Evolutionary conservation across 2,329 filamentous ascomycete genomes (phyloP), one percentile per base, ranked within the genome.

Genomic region (Aspergillus sp.): DNA sequence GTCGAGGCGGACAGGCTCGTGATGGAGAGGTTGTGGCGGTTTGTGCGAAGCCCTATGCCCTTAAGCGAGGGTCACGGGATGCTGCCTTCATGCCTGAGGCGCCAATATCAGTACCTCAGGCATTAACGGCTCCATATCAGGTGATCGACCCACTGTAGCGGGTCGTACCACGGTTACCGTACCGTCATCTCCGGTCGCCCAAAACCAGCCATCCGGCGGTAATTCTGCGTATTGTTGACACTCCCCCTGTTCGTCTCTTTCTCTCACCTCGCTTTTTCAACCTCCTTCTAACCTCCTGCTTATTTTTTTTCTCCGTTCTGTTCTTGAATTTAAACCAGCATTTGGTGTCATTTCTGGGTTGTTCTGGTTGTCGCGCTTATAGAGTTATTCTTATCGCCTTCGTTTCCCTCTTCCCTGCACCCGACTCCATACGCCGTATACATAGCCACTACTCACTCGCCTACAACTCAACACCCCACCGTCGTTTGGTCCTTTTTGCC

Each of bases 41-140:
- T 54, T 67, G 64, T 65, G 64, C 60, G 58, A 61, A 65, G 62
- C 63, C 63, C 63, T 65, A 65, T 57, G 50, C 61, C 60, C 59
- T 60, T 67, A 67, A 67, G 65, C 65, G 65, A 67, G 64, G 51
- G 58, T 59, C 55, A 58, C 59, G 57, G 48, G 62, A 57, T 8
- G 9, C 19, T 19, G 19, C 19, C 19, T 19, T 19, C 43, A 0
- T 27, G 36, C 36, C 36, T 39, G 12, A 39, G 36, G 36, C 7
- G 9, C 4, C 4, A 26, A 38, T 38, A 43, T 10, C 3, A 19
- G 2, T 44, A 41, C 51, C 55, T 60, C 43, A 56, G 48, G 53
- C 50, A 43, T 33, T 48, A 19, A 42, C n/a, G 33, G 35, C 7
- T 30, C 12, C n/a, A 8, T 8, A 42, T 51, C 52, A 52, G 41